A percentile compares a stretch with the other conserved stretches of the same genome.
These are phyloP conservation scores for Penicillium turbatum DNA, from an alignment of 495 filamentous ascomycete genomes.

Conservation along the genomic window DNA sequence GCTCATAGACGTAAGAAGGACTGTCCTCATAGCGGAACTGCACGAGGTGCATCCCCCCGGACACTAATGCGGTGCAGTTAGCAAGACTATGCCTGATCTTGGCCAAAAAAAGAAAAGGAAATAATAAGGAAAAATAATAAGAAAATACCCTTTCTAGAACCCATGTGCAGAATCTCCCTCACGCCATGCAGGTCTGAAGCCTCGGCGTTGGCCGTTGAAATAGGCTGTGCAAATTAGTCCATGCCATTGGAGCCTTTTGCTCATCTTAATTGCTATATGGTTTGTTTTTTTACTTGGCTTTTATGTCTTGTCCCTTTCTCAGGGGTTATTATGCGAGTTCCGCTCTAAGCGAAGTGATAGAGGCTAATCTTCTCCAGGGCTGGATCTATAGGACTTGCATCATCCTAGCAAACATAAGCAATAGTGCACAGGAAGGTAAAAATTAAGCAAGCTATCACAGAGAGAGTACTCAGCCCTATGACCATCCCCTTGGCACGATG, in stretches of 20 bases:
- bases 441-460: background rate
- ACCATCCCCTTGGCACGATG: conserved; percentile 8
- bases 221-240: background rate
- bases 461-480: conserved; percentile 17
- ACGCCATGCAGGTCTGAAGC: conserved; percentile 6
- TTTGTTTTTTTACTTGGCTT: background rate
- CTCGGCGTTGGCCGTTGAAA: conserved; percentile 10
- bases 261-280: background rate
- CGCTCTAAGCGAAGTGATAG: background rate
- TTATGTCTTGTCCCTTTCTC: background rate
- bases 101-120: background rate
- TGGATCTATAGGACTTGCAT: background rate
- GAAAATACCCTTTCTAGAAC: conserved; percentile 6
- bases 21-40: conserved; percentile 8
- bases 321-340: background rate
- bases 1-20: background rate
- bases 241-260: background rate
- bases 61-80: conserved; percentile 4
- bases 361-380: background rate
- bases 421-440: background rate
- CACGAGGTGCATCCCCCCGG: conserved; percentile 11
- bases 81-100: background rate
- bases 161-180: background rate
- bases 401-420: background rate
- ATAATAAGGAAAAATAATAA: background rate